phyloP scores from a whole-genome alignment of 805 yeast genomes.

The Monosporozyma aquatica region DNA sequence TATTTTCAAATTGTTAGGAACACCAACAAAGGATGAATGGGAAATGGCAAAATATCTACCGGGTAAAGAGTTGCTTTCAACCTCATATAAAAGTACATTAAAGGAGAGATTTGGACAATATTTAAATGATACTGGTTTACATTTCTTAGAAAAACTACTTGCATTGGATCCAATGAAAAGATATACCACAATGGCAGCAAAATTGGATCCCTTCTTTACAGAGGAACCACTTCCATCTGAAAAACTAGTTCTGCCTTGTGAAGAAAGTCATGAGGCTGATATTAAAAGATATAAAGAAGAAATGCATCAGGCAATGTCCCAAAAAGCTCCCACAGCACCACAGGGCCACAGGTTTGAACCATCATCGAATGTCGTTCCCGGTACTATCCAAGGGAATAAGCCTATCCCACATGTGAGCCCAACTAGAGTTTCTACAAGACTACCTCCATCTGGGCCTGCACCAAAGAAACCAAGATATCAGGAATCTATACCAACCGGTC shows the following conservation, averaged over 20 bases:
- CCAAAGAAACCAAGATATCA: not conserved
- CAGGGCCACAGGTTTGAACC: constrained; percentile 24
- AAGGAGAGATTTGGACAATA: constrained; percentile 39
- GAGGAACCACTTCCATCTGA: constrained; percentile 57
- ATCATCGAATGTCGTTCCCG: not conserved
- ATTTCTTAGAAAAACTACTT: constrained; percentile 53
- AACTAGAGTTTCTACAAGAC: not conserved
- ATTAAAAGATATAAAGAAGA: constrained; percentile 47
- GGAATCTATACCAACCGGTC: not conserved
- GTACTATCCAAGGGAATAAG: too few relatives aligned
- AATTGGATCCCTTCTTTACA: constrained; percentile 59
- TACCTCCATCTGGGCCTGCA: constrained; percentile 6
- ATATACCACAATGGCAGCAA: constrained; percentile 70
- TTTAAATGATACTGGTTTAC: constrained; percentile 37
- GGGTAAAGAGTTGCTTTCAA: constrained; percentile 33
- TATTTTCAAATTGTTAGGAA: constrained; percentile 74
- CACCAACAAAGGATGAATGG: constrained; percentile 57
- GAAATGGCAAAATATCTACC: constrained; percentile 54
- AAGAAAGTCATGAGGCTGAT: constrained; percentile 87
- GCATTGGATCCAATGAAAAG: constrained; percentile 63
- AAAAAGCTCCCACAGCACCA: constrained; percentile 29
- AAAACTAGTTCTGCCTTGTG: constrained; percentile 54
- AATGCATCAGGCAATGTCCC: constrained; percentile 27
- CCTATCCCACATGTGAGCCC: not conserved
- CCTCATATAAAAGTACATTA: constrained; percentile 33